Conservation (phyloP, 306 rosid genomes). For the Glycine tomentella region DNA sequence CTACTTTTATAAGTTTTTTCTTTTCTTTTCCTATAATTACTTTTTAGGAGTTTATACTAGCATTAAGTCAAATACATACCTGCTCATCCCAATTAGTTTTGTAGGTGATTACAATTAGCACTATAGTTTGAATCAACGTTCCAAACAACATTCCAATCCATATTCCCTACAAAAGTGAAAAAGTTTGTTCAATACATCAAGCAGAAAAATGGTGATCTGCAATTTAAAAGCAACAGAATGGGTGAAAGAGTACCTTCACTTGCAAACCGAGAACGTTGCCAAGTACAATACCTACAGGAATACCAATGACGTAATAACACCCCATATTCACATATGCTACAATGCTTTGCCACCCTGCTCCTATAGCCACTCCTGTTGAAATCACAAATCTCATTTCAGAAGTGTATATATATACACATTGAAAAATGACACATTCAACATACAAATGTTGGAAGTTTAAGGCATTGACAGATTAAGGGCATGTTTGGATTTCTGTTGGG, state of each 20-base stretch:
- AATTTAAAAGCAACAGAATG: neutral
- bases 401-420: neutral
- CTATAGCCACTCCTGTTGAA: slow-evolving; percentile 61
- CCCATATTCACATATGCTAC: slow-evolving; percentile 63
- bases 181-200: slow-evolving; percentile 10
- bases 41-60: neutral
- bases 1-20: no score
- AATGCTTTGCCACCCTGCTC: slow-evolving; percentile 64
- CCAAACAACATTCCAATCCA: slow-evolving; percentile 82
- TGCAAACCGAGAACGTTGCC: slow-evolving; percentile 45
- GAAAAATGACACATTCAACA: no score
- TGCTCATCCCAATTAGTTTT: slow-evolving; percentile 72
- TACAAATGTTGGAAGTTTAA: no score
- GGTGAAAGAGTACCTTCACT: slow-evolving; percentile 49
- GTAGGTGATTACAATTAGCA: slow-evolving; percentile 54
- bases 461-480: neutral
- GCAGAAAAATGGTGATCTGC: neutral
- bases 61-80: slow-evolving; percentile 50
- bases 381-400: slow-evolving; percentile 14
- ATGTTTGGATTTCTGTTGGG: no score
- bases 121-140: slow-evolving; percentile 65
- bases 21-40: neutral
- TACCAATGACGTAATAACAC: slow-evolving; percentile 59
- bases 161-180: slow-evolving; percentile 53
- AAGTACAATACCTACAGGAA: slow-evolving; percentile 57